Evolutionary conservation across 331 rosid species (phyloP).

Genomic region (Acacia concinna): DNA sequence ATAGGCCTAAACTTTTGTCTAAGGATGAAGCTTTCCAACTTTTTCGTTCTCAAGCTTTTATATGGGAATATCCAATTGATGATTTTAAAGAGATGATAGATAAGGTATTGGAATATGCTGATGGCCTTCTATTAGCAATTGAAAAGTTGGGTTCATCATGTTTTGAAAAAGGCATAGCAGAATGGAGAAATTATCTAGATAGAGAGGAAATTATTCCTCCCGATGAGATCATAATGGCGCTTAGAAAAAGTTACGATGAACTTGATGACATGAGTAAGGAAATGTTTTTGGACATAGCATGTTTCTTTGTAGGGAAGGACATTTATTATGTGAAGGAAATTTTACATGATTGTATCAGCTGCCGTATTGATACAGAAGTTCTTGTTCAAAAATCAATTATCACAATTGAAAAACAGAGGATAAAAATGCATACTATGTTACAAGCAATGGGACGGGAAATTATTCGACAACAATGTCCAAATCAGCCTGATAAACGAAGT

Average conservation of each 20-base stretch:
- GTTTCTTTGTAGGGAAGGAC: neutral
- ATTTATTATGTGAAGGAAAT: neutral
- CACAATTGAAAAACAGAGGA: neutral
- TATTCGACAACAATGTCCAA: neutral
- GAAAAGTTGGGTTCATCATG: neutral
- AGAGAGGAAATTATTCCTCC: neutral
- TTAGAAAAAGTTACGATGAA: conserved; percentile 9
- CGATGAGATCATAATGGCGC: neutral
- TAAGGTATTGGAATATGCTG: neutral
- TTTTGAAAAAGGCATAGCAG: neutral
- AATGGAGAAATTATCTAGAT: neutral
- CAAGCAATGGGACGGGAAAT: neutral
- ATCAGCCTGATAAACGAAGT: neutral
- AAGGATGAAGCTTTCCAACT: conserved; percentile 9
- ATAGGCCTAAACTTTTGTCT: conserved; percentile 2
- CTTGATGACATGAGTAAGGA: neutral
- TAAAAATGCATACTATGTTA: neutral
- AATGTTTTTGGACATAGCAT: conserved; percentile 9
- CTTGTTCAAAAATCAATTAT: neutral
- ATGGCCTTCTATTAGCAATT: conserved; percentile 12
- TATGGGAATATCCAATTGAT: neutral
- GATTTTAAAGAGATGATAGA: neutral
- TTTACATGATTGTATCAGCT: neutral
- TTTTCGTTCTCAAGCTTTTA: conserved; percentile 10
- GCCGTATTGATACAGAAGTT: neutral